A percentile compares a stretch with the other conserved stretches of the same genome.
Conservation (phyloP, 345 rosid species). For the Hypericum androsaemum region DNA sequence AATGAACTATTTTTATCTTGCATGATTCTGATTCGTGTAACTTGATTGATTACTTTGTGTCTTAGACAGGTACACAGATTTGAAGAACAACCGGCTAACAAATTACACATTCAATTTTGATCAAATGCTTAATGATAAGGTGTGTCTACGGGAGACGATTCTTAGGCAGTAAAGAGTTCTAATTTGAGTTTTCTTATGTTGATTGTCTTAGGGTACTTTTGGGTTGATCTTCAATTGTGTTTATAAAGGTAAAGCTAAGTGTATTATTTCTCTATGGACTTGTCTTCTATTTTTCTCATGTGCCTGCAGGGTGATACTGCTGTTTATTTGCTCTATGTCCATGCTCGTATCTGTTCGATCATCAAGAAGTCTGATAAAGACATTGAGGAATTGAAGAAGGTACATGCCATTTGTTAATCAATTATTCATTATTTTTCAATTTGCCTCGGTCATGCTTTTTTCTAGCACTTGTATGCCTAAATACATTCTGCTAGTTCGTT, state of each 20-base stretch:
- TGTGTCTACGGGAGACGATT: conserved; percentile 11
- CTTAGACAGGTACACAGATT: conserved; percentile 69
- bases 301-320: conserved; percentile 86
- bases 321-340: conserved; percentile 91
- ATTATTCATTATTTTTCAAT: not conserved
- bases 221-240: not conserved
- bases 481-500: too few species aligned
- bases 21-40: too few species aligned
- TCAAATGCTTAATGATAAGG: conserved; percentile 91
- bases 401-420: conserved; percentile 18
- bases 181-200: not conserved
- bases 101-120: conserved; percentile 69
- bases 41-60: not conserved
- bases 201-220: not conserved
- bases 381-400: conserved; percentile 69
- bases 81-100: conserved; percentile 77
- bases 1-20: too few species aligned
- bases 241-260: too few species aligned
- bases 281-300: too few species aligned
- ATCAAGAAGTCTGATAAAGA: conserved; percentile 86
- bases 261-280: too few species aligned
- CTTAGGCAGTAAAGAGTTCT: too few species aligned
- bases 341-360: conserved; percentile 97
- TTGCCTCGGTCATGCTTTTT: too few species aligned
- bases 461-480: too few species aligned